Base-by-base conservation (phyloP, 352 stramenopile genomes). In the Globisporangium apiculatum region DNA sequence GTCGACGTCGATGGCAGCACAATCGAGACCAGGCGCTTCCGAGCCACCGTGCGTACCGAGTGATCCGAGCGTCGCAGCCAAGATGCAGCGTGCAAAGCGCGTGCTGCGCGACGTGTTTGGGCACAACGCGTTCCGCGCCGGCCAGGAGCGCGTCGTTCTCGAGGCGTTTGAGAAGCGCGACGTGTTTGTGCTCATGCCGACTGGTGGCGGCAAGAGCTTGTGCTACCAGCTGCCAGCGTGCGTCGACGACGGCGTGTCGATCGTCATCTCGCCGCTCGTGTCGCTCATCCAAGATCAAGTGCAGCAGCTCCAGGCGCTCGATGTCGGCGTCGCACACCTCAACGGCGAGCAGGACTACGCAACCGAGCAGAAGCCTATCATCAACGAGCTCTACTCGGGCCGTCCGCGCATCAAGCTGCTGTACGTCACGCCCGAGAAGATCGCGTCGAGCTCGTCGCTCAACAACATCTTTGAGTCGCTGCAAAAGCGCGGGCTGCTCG, bases 271-370 rank as follows among this genome's bases (percentile, higher is more conserved):
- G 40, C 98, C 98, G 8, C 87, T 99, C 2, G 79, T 99, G 2
- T 99, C 96, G 17, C 77, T 99, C 9, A 99, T 99, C 60, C 95
- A 99, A 80, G 97, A 99, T 79, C 98, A 99, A 86, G 97, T 99
- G 6, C 81, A 97, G 71, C 87, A 96, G 35, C 71, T 99, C 24
- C 86, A 94, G 56, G 94, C 95, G 47, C 62, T 97, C 7, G 94
- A 97, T 64, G 85, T 99, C 49, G 77, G 88, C 11, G 87, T 94
- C 49, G 82, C 84, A 7, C 73, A 90, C 64, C 60, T 97, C 8
- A 95, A 92, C 54, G 83, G 84, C 17, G 86, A 96, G 46, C 84
- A 94, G 71, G 75, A 95, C 62, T 94, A 95, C 54, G 86, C 88
- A 24, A 89, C 79, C 12, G 76, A 87, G 10, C 85, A 97, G 62